These are phyloP conservation scores for Teratosphaeria pseudoeucalypti DNA, from an alignment of 2,329 filamentous ascomycete genomes.

Conservation along the genomic window DNA sequence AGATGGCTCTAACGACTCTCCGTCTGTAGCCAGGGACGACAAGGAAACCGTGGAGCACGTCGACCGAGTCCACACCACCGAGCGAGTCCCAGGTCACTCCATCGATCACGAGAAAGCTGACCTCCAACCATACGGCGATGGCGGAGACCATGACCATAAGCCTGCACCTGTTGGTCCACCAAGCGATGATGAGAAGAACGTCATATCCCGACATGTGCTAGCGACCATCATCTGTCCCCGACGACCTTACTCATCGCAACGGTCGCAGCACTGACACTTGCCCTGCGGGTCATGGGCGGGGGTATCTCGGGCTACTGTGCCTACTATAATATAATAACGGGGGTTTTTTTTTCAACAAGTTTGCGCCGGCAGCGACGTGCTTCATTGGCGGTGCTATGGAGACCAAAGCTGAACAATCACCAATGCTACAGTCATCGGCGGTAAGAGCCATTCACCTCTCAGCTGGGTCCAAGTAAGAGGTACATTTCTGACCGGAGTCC, in stretches of 20 bases:
- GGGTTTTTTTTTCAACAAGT: conserved; percentile 20
- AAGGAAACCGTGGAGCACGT: conserved; percentile 16
- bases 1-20: not conserved
- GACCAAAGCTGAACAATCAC: conserved; percentile 37
- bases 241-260: conserved; percentile 56
- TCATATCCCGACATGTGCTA: not conserved
- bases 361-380: conserved; percentile 34
- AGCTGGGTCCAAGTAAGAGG: not conserved
- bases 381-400: conserved; percentile 44
- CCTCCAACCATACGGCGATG: conserved; percentile 37
- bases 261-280: conserved; percentile 55
- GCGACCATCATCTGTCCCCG: conserved; percentile 56
- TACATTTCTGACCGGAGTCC: not conserved
- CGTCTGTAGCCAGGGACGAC: not conserved
- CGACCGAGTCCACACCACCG: conserved; percentile 29
- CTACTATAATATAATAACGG: conserved; percentile 7
- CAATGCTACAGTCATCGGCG: conserved; percentile 32
- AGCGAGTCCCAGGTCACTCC: conserved; percentile 26
- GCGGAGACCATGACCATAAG: conserved; percentile 33
- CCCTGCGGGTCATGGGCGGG: conserved; percentile 59
- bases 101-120: conserved; percentile 40
- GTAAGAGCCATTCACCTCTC: not conserved
- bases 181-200: not conserved
- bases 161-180: conserved; percentile 31
- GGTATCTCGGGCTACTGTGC: conserved; percentile 39